Percentiles rank a stretch among this genome's conserved stretches.
Conservation (phyloP, 768 basidiomycete species). For the Naganishia randhawae region DNA sequence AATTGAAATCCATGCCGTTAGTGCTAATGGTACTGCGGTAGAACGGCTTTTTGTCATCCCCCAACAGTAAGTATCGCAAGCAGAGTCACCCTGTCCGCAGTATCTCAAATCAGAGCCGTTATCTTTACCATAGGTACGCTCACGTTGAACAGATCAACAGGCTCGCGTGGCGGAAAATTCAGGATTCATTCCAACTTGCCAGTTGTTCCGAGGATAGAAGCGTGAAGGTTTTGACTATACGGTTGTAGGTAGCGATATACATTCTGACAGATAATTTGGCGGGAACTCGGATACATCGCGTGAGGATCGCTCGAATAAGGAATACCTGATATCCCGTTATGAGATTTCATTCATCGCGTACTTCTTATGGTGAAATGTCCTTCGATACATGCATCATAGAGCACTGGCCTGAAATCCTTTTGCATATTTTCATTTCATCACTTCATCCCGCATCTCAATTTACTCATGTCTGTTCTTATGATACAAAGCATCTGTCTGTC, state of each 20-base stretch:
- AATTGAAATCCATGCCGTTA: conserved; percentile 62
- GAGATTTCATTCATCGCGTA: not conserved
- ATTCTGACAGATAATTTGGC: not conserved
- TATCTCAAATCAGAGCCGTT: conserved; percentile 34
- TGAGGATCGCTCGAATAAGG: too few species aligned
- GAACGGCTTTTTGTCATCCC: conserved; percentile 54
- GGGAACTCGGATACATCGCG: not conserved
- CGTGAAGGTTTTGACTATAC: conserved; percentile 59
- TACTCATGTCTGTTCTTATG: not conserved
- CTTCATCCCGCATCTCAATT: not conserved
- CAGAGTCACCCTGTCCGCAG: conserved; percentile 53
- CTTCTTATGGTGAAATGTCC: too few species aligned
- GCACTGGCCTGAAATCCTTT: not conserved
- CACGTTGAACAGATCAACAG: conserved; percentile 76
- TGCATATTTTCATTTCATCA: conserved; percentile 22
- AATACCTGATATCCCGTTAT: not conserved
- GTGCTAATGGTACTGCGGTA: conserved; percentile 55
- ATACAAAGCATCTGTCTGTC: not conserved
- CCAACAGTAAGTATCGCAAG: conserved; percentile 28
- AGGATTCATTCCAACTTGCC: conserved; percentile 59
- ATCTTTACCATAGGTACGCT: conserved; percentile 55
- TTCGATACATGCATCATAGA: not conserved
- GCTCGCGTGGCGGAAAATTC: conserved; percentile 69
- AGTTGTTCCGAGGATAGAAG: conserved; percentile 91
- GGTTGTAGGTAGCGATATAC: not conserved